Evolutionary conservation across 176 grass and related monocot genomes (phyloP).

Genomic region (Urochloa ruziziensis): DNA sequence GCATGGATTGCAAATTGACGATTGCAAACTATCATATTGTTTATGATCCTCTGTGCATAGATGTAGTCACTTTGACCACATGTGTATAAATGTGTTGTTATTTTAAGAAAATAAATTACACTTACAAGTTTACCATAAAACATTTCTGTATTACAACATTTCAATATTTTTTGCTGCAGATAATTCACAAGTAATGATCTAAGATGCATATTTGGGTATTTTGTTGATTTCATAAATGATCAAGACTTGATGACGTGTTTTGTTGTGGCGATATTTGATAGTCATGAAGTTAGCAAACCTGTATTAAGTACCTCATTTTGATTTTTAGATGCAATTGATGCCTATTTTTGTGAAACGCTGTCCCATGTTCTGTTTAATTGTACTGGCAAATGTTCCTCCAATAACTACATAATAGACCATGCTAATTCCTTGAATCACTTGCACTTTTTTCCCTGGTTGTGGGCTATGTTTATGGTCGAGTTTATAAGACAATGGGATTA

Average conservation of each 20-base stretch:
- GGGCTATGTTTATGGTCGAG: neutral
- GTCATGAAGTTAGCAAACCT: neutral
- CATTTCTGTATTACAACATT: neutral
- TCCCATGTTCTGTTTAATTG: neutral
- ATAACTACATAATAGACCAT: neutral
- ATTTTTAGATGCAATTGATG: neutral
- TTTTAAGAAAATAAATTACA: neutral
- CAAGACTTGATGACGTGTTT: neutral
- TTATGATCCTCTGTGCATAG: neutral
- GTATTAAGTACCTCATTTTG: neutral
- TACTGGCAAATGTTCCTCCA: neutral
- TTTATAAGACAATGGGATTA: no score
- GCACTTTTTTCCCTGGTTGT: neutral
- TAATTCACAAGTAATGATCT: neutral
- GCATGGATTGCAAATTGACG: neutral
- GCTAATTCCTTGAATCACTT: neutral
- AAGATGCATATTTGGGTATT: neutral
- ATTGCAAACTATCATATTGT: neutral
- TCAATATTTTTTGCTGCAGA: neutral
- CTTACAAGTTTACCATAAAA: neutral
- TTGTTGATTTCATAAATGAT: neutral
- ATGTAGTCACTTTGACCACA: neutral
- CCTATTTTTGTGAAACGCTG: neutral
- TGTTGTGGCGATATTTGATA: neutral
- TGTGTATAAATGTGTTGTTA: neutral